phyloP scores from a whole-genome alignment of 2,329 filamentous ascomycete species.

The Bipolaris victoriae region DNA sequence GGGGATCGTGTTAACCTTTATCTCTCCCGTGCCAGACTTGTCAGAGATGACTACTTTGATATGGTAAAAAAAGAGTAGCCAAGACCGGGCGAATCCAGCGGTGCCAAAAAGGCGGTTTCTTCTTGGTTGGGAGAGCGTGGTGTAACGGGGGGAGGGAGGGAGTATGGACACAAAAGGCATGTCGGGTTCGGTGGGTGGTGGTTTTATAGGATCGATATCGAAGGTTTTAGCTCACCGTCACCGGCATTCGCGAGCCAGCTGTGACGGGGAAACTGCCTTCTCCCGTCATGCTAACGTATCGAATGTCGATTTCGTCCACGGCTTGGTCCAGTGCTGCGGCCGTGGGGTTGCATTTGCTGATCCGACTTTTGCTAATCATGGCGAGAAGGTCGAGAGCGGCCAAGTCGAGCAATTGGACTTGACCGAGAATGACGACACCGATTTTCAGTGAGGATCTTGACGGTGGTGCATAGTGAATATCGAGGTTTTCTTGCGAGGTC shows the following conservation, averaged over 20 bases:
- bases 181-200: slow-evolving; percentile 14
- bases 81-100: slow-evolving; percentile 44
- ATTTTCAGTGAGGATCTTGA: slow-evolving; percentile 45
- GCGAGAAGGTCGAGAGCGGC: slow-evolving; percentile 44
- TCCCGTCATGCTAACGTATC: slow-evolving; percentile 47
- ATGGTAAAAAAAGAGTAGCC: slow-evolving; percentile 16
- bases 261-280: slow-evolving; percentile 46
- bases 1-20: slow-evolving; percentile 44
- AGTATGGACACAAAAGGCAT: background rate
- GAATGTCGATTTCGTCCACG: slow-evolving; percentile 47
- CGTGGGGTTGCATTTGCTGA: slow-evolving; percentile 34
- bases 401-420: slow-evolving; percentile 43
- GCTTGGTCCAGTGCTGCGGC: slow-evolving; percentile 36
- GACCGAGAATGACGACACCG: slow-evolving; percentile 40
- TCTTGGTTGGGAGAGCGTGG: slow-evolving; percentile 35
- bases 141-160: slow-evolving; percentile 18
- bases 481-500: slow-evolving; percentile 42
- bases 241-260: slow-evolving; percentile 45
- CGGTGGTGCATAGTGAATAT: slow-evolving; percentile 40
- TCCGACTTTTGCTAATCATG: slow-evolving; percentile 38
- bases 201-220: slow-evolving; percentile 34
- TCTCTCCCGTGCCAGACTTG: slow-evolving; percentile 44
- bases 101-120: slow-evolving; percentile 39
- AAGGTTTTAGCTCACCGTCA: slow-evolving; percentile 46
- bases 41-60: slow-evolving; percentile 34